Evolutionary conservation across 2,329 filamentous ascomycete species (phyloP), one percentile per base, ranked within the genome.

Genomic region (Alternaria sp.): DNA sequence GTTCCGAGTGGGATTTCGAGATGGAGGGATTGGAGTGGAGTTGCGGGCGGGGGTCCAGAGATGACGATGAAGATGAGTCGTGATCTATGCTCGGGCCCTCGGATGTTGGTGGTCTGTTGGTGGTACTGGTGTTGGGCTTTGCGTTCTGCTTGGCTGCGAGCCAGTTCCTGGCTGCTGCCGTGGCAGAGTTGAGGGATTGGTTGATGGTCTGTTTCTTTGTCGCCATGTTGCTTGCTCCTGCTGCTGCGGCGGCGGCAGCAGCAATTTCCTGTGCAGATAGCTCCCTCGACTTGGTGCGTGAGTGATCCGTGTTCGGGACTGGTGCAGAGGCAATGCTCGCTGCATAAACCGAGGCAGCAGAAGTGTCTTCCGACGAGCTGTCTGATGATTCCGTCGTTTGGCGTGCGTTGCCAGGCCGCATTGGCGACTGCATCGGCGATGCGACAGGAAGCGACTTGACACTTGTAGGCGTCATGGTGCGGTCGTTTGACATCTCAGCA

Each of bases 161-260:
- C 88, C 88, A 89, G 78, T 87, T 89, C 72, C 87, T 88, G 6
- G 87, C 87, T 15, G 84, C 85, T 6, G 84, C 83, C 12, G 86
- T 85, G 2, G 87, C 86, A 5, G 84, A 82, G 32, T 75, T 80
- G 45, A 79, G 69, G 5, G 75, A 80, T 55, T 77, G 75, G 43
- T 76, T 81, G 45, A 80, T 63, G 3, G 71, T 73, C 46, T 73
- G 71, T 46, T 71, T 72, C 61, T 67, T 71, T 57, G 68, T 56
- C 36, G 59, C 21, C 59, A 62, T 50, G 19, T 53, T 56, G 26
- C 57, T 63, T 13, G 67, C 70, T 8, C 66, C 67, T n/a, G 68
- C 68, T 13, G 71, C 70, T 3, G 71, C 70, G 0, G 69, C 70
- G 1, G 67, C 67, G 0, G 71, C 71, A 0, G 70, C 60, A 6